Evolutionary conservation across 1,284 basidiomycete species (phyloP).

Genomic region (Marasmius sp.): DNA sequence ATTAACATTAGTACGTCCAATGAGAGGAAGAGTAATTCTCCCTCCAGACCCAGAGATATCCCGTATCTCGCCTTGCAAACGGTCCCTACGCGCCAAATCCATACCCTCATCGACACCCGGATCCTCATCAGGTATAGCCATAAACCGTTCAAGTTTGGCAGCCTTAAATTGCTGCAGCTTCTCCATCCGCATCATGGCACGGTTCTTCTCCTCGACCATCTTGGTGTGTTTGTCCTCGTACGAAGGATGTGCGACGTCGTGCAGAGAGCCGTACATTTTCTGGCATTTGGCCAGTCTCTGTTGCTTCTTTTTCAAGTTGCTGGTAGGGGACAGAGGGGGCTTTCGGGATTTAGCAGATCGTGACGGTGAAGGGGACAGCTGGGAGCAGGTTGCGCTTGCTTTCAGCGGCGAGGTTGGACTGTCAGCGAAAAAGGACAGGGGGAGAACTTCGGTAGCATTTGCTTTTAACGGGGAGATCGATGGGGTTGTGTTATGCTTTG

Average conservation of each 20-base stretch:
- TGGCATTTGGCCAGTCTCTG: neutral
- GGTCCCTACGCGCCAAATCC: constrained; percentile 8
- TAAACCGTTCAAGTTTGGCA: neutral
- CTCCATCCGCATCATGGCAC: neutral
- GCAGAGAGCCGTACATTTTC: neutral
- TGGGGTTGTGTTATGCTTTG: neutral
- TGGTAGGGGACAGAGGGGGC: neutral
- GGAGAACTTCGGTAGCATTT: neutral
- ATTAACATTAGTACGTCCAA: neutral
- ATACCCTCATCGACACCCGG: neutral
- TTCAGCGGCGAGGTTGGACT: neutral
- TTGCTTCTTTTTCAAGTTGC: neutral
- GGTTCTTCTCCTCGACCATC: neutral
- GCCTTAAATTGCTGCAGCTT: neutral
- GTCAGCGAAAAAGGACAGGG: neutral
- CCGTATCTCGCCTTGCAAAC: neutral
- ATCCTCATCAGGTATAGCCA: neutral
- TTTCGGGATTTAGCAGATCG: neutral
- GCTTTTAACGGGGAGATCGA: neutral
- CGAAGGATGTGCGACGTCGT: neutral
- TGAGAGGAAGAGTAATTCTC: constrained; percentile 7
- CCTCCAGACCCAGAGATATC: constrained; percentile 7
- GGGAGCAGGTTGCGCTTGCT: neutral
- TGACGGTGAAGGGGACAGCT: neutral
- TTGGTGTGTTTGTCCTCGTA: neutral